phyloP scores from a whole-genome alignment of 2,329 filamentous ascomycete species.

The Myotisia sp. region DNA sequence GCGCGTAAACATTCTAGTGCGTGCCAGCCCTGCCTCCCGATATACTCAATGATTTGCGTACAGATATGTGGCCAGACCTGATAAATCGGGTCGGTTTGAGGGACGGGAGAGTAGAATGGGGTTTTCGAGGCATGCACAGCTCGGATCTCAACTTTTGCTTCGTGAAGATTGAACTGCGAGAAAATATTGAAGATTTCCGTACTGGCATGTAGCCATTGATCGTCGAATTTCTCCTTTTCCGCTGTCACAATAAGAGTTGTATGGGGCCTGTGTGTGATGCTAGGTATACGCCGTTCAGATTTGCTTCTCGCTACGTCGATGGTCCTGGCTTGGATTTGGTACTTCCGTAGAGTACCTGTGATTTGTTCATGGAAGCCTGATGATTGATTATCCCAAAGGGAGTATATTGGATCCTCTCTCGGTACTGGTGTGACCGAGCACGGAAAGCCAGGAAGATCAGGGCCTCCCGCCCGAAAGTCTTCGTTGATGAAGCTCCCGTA shows the following conservation, averaged over 20 bases:
- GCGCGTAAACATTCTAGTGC: slow-evolving; percentile 4
- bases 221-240: not conserved
- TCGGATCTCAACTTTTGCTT: slow-evolving; percentile 4
- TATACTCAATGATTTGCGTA: not conserved
- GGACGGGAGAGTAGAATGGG: slow-evolving; percentile 1
- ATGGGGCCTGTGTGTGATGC: not conserved
- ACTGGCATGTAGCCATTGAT: slow-evolving; percentile 2
- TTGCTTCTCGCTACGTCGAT: no score
- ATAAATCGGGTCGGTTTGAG: slow-evolving; percentile 4
- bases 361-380: not conserved
- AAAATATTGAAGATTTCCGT: slow-evolving; percentile 1
- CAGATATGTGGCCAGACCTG: slow-evolving; percentile 2
- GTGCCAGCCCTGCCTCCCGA: not conserved
- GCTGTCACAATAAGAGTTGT: slow-evolving; percentile 2
- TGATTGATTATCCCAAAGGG: not conserved
- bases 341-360: not conserved
- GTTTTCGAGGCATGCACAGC: not conserved
- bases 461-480: slow-evolving; percentile 1
- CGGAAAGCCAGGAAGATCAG: not conserved
- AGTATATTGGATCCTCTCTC: not conserved
- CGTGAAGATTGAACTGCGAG: not conserved
- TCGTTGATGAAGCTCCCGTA: no score
- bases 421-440: not conserved
- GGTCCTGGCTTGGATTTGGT: not conserved
- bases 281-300: no score